These are phyloP conservation scores for Hirsutella thompsonii DNA, from an alignment of 2,329 filamentous ascomycete species.

Conservation along the genomic window DNA sequence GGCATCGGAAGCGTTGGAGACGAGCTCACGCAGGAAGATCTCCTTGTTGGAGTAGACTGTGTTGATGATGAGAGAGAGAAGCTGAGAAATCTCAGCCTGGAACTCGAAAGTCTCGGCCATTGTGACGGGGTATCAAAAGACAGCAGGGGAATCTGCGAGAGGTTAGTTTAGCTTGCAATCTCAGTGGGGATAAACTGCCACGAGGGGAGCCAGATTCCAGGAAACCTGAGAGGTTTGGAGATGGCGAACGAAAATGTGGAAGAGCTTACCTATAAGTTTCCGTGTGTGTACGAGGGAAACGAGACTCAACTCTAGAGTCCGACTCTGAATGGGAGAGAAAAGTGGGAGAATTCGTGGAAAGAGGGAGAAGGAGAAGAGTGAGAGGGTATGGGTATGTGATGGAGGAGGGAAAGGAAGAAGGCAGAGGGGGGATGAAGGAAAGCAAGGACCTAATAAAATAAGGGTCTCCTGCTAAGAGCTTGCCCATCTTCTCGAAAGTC, in stretches of 20 bases:
- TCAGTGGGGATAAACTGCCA: no score
- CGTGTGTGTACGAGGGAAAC: neutral
- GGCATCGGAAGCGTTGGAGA: constrained; percentile 97
- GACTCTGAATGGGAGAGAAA: neutral
- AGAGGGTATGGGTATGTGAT: neutral
- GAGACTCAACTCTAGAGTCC: neutral
- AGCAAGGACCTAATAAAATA: neutral
- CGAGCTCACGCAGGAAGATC: constrained; percentile 96
- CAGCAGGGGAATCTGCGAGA: constrained; percentile 6
- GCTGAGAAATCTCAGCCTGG: constrained; percentile 99
- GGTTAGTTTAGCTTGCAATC: neutral
- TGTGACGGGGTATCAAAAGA: constrained; percentile 35
- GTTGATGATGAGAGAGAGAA: constrained; percentile 99
- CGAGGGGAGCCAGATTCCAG: no score
- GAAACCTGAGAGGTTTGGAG: no score
- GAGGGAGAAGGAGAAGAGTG: neutral
- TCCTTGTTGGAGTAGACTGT: constrained; percentile 99
- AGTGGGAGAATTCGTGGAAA: neutral
- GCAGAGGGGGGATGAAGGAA: constrained; percentile 1
- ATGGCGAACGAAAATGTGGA: no score
- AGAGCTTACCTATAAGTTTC: neutral
- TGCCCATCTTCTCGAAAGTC: constrained; percentile 13
- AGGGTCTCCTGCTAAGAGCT: constrained; percentile 1
- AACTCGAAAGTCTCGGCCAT: constrained; percentile 99
- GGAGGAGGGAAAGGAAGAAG: constrained; percentile 2